Conservation (phyloP, 805 yeast species). For the Naumovozyma baii region DNA sequence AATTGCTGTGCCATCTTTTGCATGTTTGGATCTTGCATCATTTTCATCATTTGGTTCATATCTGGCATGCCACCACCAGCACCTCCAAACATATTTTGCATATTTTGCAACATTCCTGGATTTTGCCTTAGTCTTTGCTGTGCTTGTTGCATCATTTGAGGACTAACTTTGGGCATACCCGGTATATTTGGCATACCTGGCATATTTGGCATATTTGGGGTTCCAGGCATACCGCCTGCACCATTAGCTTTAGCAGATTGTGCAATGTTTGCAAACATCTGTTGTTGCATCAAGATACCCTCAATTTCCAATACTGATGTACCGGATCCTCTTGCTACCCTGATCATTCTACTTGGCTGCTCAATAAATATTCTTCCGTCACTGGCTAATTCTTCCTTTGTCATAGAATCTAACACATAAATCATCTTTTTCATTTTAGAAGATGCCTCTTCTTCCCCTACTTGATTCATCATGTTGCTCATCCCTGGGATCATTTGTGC, state of each 20-base stretch:
- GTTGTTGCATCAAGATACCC: constrained; percentile 82
- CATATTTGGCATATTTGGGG: constrained; percentile 46
- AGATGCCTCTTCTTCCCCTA: constrained; percentile 89
- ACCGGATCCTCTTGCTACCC: constrained; percentile 93
- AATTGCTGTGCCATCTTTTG: constrained; percentile 42
- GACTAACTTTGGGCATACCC: constrained; percentile 38
- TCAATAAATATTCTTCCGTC: constrained; percentile 75
- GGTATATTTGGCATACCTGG: constrained; percentile 50
- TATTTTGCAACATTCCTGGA: constrained; percentile 65
- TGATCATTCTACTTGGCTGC: constrained; percentile 74
- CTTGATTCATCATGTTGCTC: constrained; percentile 73
- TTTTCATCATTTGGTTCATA: constrained; percentile 53
- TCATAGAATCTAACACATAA: constrained; percentile 92
- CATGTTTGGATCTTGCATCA: constrained; percentile 42
- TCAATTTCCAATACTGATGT: constrained; percentile 88
- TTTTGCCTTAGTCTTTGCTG: constrained; percentile 58
- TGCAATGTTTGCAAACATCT: constrained; percentile 92
- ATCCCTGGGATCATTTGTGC: constrained; percentile 95
- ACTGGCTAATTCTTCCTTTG: constrained; percentile 77
- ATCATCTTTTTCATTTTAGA: constrained; percentile 77
- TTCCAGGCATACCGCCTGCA: constrained; percentile 19
- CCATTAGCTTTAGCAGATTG: constrained; percentile 45
- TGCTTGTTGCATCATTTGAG: constrained; percentile 38
- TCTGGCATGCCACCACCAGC: constrained; percentile 54
- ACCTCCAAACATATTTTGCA: constrained; percentile 69